Conservation (phyloP, 2,329 filamentous ascomycete genomes). For the Fonsecaea multimorphosa region DNA sequence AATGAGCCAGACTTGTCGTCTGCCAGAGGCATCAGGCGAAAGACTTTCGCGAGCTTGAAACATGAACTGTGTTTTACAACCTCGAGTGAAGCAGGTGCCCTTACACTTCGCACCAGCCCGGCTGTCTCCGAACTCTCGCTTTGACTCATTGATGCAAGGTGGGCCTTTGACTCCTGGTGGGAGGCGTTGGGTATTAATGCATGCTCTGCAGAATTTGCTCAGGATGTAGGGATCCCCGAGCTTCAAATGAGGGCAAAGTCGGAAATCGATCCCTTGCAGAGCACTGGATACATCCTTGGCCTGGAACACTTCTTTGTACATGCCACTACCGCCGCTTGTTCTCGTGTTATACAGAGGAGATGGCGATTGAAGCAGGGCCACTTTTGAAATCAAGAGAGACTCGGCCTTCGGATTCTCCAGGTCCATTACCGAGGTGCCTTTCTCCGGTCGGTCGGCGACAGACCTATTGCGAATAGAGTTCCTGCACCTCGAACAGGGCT, state of each 20-base stretch:
- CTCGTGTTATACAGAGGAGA: slow-evolving; percentile 36
- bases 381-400: slow-evolving; percentile 39
- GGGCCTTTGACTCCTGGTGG: slow-evolving; percentile 39
- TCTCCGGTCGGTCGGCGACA: slow-evolving; percentile 39
- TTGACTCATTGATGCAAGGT: slow-evolving; percentile 38
- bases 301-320: slow-evolving; percentile 40
- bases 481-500: slow-evolving; percentile 39
- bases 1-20: slow-evolving; percentile 40
- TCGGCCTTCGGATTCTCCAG: slow-evolving; percentile 36
- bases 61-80: slow-evolving; percentile 41
- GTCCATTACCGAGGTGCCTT: slow-evolving; percentile 36
- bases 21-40: slow-evolving; percentile 38
- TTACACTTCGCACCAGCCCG: slow-evolving; percentile 36
- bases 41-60: slow-evolving; percentile 40
- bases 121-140: slow-evolving; percentile 32
- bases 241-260: slow-evolving; percentile 38
- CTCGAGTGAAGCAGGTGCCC: slow-evolving; percentile 38
- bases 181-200: slow-evolving; percentile 39
- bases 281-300: slow-evolving; percentile 38
- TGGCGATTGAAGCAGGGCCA: slow-evolving; percentile 38
- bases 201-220: slow-evolving; percentile 40
- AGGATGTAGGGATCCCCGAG: slow-evolving; percentile 39
- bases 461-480: slow-evolving; percentile 38
- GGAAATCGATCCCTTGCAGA: slow-evolving; percentile 38
- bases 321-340: slow-evolving; percentile 35